These are phyloP conservation scores for Picea abies DNA, from an alignment of 83 land plant genomes.

Conservation along the genomic window DNA sequence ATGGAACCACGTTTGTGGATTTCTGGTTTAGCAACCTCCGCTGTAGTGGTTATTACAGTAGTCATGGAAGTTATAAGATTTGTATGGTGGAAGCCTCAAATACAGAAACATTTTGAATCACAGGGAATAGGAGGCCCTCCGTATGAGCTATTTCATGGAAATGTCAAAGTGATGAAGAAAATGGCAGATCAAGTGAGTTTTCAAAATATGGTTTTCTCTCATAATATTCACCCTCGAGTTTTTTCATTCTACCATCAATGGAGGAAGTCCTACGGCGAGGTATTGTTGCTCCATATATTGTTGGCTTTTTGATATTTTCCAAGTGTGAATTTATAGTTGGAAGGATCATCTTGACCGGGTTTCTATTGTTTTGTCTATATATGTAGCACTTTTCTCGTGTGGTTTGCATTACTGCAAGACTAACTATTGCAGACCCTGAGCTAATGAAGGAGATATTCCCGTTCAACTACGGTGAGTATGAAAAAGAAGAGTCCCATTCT, in stretches of 20 bases:
- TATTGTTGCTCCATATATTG: too few species aligned
- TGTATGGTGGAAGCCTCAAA: slow-evolving; percentile 61
- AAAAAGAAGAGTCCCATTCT: slow-evolving; percentile 38
- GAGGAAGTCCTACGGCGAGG: slow-evolving; percentile 69
- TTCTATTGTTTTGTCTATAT: not conserved
- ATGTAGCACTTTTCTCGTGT: not conserved
- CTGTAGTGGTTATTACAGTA: too few species aligned
- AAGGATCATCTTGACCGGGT: too few species aligned
- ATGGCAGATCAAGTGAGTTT: slow-evolving; percentile 58
- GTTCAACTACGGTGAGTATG: slow-evolving; percentile 43
- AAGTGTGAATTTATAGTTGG: too few species aligned
- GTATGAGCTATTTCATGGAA: slow-evolving; percentile 58
- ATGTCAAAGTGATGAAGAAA: slow-evolving; percentile 61
- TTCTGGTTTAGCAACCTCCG: too few species aligned
- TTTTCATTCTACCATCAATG: slow-evolving; percentile 33
- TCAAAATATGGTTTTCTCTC: slow-evolving; percentile 59
- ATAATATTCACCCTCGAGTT: slow-evolving; percentile 61
- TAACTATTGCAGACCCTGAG: slow-evolving; percentile 16
- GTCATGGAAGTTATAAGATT: too few species aligned
- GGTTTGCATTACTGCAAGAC: slow-evolving; percentile 57
- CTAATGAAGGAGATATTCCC: slow-evolving; percentile 43
- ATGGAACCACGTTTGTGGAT: too few species aligned
- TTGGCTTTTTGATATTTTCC: too few species aligned
- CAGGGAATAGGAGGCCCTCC: slow-evolving; percentile 42
- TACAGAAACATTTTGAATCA: slow-evolving; percentile 37